Evolutionary conservation across 768 basidiomycete genomes (phyloP).

Genomic region (Leucocoprinus birnbaumii): DNA sequence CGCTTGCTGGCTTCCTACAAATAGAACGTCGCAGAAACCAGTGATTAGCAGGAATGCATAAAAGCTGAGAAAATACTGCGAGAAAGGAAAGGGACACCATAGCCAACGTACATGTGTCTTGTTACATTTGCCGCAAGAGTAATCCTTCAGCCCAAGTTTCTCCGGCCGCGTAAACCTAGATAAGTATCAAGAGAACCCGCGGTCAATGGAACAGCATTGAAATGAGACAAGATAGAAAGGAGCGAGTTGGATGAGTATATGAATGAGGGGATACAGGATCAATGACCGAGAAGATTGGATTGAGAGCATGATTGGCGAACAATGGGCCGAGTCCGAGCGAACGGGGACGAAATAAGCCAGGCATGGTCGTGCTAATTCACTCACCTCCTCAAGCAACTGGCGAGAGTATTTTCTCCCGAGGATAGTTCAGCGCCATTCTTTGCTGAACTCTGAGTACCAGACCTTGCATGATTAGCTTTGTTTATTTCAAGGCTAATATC

Average conservation of each 20-base stretch:
- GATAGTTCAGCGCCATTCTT: conserved; percentile 28
- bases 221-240: not conserved
- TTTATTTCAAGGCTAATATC: conserved; percentile 88
- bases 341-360: no score
- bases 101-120: conserved; percentile 54
- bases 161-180: conserved; percentile 85
- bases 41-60: not conserved
- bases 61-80: not conserved
- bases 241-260: not conserved
- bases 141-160: conserved; percentile 78
- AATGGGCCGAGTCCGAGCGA: no score
- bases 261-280: not conserved
- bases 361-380: no score
- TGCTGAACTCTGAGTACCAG: conserved; percentile 1
- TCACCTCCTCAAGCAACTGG: conserved; percentile 75
- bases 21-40: no score
- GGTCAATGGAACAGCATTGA: not conserved
- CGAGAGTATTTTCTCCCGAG: conserved; percentile 62
- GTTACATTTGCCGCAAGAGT: conserved; percentile 80
- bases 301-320: no score
- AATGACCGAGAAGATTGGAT: not conserved
- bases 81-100: not conserved
- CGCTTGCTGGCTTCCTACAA: conserved; percentile 77
- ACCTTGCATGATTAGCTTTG: conserved; percentile 18
- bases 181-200: conserved; percentile 7